Conservation (phyloP, 1,139 yeast species). For the Chernovozyma aurita region DNA sequence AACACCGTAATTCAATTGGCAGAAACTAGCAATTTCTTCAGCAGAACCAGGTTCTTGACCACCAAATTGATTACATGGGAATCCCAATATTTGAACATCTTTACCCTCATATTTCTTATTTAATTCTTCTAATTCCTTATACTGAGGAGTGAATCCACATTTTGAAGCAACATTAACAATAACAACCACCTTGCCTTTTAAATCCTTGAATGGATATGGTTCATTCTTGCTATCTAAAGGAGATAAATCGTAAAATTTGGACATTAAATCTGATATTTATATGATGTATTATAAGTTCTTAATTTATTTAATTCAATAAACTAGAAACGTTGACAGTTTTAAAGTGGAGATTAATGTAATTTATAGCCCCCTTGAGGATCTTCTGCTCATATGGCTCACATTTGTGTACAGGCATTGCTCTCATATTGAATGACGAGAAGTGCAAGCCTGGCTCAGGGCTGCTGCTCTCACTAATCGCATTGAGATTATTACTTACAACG, state of each 20-base stretch:
- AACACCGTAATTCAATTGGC: constrained; percentile 47
- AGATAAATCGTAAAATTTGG: constrained; percentile 36
- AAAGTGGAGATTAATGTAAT: too few species aligned
- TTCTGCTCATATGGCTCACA: neutral
- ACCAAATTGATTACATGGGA: constrained; percentile 79
- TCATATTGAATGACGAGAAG: too few species aligned
- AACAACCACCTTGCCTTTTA: constrained; percentile 86
- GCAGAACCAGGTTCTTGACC: constrained; percentile 42
- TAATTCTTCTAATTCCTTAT: constrained; percentile 71
- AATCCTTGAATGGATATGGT: constrained; percentile 60
- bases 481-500: too few species aligned
- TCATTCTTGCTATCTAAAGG: constrained; percentile 46
- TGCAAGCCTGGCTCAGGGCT: too few species aligned
- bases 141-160: constrained; percentile 84
- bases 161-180: constrained; percentile 93
- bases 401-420: too few species aligned
- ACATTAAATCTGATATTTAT: too few species aligned
- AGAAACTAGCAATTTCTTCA: constrained; percentile 39
- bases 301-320: neutral
- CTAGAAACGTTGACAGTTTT: neutral
- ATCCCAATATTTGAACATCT: constrained; percentile 79
- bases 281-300: neutral
- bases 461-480: too few species aligned
- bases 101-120: constrained; percentile 73
- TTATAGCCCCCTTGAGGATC: neutral